Conservation (phyloP, 805 yeast genomes). For the Jamesozyma spencerorum region DNA sequence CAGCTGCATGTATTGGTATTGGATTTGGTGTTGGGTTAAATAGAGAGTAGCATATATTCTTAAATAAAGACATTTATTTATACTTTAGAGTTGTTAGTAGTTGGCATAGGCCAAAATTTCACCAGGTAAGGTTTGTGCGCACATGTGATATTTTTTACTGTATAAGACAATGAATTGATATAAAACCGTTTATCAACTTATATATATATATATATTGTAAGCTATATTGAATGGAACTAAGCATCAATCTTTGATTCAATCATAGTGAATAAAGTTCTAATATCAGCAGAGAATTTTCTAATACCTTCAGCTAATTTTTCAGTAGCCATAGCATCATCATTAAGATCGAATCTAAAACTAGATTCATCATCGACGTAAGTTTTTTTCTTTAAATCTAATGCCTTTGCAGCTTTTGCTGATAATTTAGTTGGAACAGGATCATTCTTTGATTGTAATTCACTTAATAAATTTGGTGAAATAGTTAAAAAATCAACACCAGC, state of each 20-base stretch:
- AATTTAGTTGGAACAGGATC: conserved; percentile 73
- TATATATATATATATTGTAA: no score
- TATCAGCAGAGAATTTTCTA: conserved; percentile 92
- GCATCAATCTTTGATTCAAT: conserved; percentile 50
- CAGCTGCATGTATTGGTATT: conserved; percentile 36
- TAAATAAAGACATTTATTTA: no score
- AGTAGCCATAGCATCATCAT: conserved; percentile 97
- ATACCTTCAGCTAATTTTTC: conserved; percentile 97
- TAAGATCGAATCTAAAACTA: conserved; percentile 77
- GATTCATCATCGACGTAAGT: conserved; percentile 79
- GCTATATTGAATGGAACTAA: conserved; percentile 14
- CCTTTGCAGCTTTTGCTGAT: conserved; percentile 52
- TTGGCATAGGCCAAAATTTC: no score
- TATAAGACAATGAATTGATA: no score
- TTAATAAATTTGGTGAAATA: conserved; percentile 83
- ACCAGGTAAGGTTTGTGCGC: no score
- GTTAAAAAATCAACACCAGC: conserved; percentile 96
- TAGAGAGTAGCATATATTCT: background rate
- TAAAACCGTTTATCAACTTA: no score
- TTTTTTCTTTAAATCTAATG: conserved; percentile 50
- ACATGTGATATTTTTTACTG: no score
- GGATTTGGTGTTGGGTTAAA: conserved; percentile 1
- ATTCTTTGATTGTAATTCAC: conserved; percentile 67
- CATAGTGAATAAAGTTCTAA: conserved; percentile 62
- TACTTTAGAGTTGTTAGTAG: no score